These are phyloP conservation scores for Wallacemonas sp. DNA, from an alignment of 208 protist genomes.

Conservation along the genomic window DNA sequence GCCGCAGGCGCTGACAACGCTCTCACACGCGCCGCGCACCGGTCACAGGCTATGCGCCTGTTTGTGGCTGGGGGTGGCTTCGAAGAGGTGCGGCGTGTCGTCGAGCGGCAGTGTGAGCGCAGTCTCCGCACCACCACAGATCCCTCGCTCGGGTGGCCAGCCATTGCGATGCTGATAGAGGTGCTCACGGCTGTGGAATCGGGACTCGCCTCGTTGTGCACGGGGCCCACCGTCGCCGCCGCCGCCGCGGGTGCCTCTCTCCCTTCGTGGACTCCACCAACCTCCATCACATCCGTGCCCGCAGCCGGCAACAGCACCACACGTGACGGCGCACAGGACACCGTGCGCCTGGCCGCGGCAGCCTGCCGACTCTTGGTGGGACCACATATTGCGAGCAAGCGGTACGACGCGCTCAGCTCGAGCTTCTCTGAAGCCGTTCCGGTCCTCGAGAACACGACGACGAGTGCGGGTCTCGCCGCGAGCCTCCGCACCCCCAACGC, in stretches of 20 bases:
- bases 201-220: not conserved
- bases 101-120: conserved; percentile 49
- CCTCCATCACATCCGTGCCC: too few relatives aligned
- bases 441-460: not conserved
- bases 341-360: conserved; percentile 1
- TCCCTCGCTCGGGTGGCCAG: conserved; percentile 48
- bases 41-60: not conserved
- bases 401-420: not conserved
- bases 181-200: conserved; percentile 34
- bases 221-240: not conserved
- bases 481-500: not conserved
- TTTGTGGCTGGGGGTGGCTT: conserved; percentile 58
- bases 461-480: not conserved
- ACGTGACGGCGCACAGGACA: not conserved
- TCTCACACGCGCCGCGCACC: conserved; percentile 2
- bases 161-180: conserved; percentile 52
- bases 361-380: conserved; percentile 8
- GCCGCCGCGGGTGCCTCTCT: too few relatives aligned
- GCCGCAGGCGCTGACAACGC: conserved; percentile 4
- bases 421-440: not conserved
- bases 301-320: not conserved
- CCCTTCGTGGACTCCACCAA: too few relatives aligned
- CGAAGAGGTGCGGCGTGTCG: conserved; percentile 34
- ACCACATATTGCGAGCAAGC: not conserved
- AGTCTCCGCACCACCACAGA: conserved; percentile 39